These are phyloP conservation scores for Aspergillus latus DNA, from an alignment of 2,329 filamentous ascomycete genomes.

Conservation along the genomic window DNA sequence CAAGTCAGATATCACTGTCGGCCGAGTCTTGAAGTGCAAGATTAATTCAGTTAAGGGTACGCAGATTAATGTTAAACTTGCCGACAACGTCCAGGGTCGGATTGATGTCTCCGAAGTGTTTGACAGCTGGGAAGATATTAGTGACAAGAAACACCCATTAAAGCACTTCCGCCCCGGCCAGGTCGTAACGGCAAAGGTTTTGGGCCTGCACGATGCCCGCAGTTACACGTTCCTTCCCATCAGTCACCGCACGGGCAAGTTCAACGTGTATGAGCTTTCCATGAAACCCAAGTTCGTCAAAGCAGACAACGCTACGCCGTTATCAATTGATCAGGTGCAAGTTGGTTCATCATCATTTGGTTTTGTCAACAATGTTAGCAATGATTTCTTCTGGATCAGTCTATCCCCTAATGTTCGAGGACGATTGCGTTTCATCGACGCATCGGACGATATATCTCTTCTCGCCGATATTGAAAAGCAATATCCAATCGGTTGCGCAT, in stretches of 20 bases:
- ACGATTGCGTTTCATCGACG: constrained; percentile 76
- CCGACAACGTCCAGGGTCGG: constrained; percentile 83
- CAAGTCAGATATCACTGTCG: constrained; percentile 71
- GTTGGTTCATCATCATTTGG: constrained; percentile 71
- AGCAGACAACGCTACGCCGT: constrained; percentile 57
- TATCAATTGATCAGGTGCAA: constrained; percentile 72
- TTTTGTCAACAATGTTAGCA: constrained; percentile 85
- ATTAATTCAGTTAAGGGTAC: constrained; percentile 85
- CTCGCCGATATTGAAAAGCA: constrained; percentile 72
- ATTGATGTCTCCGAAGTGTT: constrained; percentile 91
- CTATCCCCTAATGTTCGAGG: constrained; percentile 85
- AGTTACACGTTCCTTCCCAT: constrained; percentile 91
- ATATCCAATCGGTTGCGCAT: constrained; percentile 86
- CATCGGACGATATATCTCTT: constrained; percentile 80
- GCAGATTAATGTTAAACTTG: constrained; percentile 85
- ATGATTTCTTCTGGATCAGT: constrained; percentile 84
- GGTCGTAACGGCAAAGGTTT: constrained; percentile 69
- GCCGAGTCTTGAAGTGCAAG: constrained; percentile 71
- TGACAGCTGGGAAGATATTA: constrained; percentile 82
- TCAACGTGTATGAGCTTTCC: constrained; percentile 80
- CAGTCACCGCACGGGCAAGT: constrained; percentile 77
- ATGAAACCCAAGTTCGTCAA: constrained; percentile 65
- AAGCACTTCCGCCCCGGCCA: constrained; percentile 70
- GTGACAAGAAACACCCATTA: constrained; percentile 78
- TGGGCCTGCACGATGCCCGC: constrained; percentile 85